phyloP scores from a whole-genome alignment of 768 basidiomycete genomes.

The Pleurotus citrinopileatus region DNA sequence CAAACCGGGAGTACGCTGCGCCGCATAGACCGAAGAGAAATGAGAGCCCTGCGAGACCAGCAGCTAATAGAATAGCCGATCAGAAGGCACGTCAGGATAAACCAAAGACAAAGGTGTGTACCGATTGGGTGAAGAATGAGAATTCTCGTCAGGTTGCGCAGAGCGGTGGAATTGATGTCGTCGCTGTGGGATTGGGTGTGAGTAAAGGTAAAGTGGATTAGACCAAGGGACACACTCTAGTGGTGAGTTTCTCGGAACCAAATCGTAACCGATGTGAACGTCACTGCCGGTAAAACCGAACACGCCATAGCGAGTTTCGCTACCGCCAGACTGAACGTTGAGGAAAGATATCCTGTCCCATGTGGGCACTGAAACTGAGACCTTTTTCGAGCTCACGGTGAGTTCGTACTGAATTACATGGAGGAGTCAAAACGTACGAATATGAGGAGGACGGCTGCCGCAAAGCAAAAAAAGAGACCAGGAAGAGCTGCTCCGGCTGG shows the following conservation, averaged over 20 bases:
- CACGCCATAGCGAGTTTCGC: constrained; percentile 59
- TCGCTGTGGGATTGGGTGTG: too few species aligned
- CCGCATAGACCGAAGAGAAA: constrained; percentile 71
- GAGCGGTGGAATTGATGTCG: constrained; percentile 45
- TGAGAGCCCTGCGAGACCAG: constrained; percentile 63
- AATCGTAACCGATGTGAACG: constrained; percentile 56
- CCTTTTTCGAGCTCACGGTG: too few species aligned
- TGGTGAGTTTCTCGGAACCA: constrained; percentile 22
- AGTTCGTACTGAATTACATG: too few species aligned
- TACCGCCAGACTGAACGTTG: constrained; percentile 38
- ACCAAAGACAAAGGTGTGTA: constrained; percentile 24
- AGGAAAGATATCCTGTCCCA: constrained; percentile 75
- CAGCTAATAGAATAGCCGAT: constrained; percentile 30
- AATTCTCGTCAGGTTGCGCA: constrained; percentile 69
- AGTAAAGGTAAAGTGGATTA: constrained; percentile 2
- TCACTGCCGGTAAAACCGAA: constrained; percentile 70
- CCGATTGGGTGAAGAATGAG: constrained; percentile 83
- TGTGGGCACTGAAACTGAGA: constrained; percentile 70
- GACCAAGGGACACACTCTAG: constrained; percentile 38
- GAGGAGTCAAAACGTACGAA: constrained; percentile 45
- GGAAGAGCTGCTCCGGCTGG: constrained; percentile 60
- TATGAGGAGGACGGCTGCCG: constrained; percentile 65
- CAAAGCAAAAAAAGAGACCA: constrained; percentile 70
- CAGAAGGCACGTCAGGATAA: background rate
- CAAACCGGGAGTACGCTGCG: constrained; percentile 57